phyloP scores from a whole-genome alignment of 805 yeast species.

The Ogataea degrootiae region DNA sequence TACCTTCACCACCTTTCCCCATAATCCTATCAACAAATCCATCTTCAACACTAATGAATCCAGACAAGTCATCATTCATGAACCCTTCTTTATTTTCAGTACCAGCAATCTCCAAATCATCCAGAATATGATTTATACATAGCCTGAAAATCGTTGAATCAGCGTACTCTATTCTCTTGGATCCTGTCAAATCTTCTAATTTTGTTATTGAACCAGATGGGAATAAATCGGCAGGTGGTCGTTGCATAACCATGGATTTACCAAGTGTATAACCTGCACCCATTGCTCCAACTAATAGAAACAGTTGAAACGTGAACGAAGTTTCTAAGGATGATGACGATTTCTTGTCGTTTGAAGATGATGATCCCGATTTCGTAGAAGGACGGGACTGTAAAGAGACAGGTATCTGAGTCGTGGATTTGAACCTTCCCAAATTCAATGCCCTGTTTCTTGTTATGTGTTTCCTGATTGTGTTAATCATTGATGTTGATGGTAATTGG shows the following conservation, averaged over 20 bases:
- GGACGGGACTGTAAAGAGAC: not conserved
- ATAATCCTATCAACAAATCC: conserved; percentile 18
- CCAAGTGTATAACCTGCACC: conserved; percentile 32
- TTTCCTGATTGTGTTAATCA: too few species aligned
- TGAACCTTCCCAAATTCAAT: too few species aligned
- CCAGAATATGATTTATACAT: conserved; percentile 22
- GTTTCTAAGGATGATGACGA: conserved; percentile 8
- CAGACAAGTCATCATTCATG: conserved; percentile 17
- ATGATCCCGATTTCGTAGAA: not conserved
- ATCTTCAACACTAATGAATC: conserved; percentile 16
- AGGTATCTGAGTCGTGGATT: not conserved
- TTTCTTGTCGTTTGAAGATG: not conserved
- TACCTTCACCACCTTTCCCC: conserved; percentile 15
- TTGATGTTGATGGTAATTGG: too few species aligned
- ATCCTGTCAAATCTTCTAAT: conserved; percentile 13
- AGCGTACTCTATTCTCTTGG: conserved; percentile 15
- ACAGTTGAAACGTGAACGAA: conserved; percentile 25
- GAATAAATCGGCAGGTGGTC: conserved; percentile 27
- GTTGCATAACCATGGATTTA: conserved; percentile 18
- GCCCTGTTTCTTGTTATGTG: too few species aligned
- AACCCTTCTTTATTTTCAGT: conserved; percentile 5
- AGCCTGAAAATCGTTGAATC: conserved; percentile 23
- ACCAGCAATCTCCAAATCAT: conserved; percentile 13
- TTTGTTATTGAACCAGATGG: conserved; percentile 25
- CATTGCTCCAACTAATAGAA: conserved; percentile 27